phyloP scores from a whole-genome alignment of 1,284 basidiomycete species.

The Austroboletus novae-zelandiae region DNA sequence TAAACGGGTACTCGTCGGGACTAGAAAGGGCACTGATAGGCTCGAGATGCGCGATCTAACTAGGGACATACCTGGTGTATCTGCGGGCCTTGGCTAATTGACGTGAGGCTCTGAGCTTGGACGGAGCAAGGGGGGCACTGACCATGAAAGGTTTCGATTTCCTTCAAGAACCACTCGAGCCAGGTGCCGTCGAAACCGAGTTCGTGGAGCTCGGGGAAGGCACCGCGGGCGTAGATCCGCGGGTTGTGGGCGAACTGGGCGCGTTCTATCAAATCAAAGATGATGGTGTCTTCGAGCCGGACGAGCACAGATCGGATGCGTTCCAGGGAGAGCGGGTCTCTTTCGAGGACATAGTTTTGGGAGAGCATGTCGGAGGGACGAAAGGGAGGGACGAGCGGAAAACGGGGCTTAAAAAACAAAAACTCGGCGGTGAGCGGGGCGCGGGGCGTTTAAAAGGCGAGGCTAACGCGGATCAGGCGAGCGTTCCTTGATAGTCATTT shows the following conservation, averaged over 20 bases:
- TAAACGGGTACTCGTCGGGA: conserved; percentile 98
- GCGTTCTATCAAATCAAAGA: conserved; percentile 94
- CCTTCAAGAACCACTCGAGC: conserved; percentile 97
- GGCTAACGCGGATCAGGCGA: background rate
- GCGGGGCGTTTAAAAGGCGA: background rate
- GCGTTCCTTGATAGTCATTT: too few relatives aligned
- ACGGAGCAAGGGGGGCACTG: conserved; percentile 29
- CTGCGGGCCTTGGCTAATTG: conserved; percentile 85
- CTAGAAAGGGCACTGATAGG: conserved; percentile 38
- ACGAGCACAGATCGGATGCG: conserved; percentile 85
- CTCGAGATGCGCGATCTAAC: background rate
- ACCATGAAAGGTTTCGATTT: conserved; percentile 95
- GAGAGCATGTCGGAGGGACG: conserved; percentile 48
- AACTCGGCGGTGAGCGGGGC: too few relatives aligned
- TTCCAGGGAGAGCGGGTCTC: conserved; percentile 81
- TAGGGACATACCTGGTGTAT: conserved; percentile 72
- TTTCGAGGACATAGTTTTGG: conserved; percentile 66
- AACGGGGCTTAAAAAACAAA: background rate
- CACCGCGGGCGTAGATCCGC: conserved; percentile 82
- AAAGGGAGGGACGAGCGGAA: background rate
- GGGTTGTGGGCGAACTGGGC: conserved; percentile 96
- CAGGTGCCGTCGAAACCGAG: conserved; percentile 81
- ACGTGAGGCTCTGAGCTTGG: background rate
- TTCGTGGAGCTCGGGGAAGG: conserved; percentile 74
- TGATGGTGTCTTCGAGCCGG: conserved; percentile 97